Percentiles rank a stretch among this genome's conserved stretches.
phyloP scores from a whole-genome alignment of 345 rosid species.

The Eucalyptus regnans region DNA sequence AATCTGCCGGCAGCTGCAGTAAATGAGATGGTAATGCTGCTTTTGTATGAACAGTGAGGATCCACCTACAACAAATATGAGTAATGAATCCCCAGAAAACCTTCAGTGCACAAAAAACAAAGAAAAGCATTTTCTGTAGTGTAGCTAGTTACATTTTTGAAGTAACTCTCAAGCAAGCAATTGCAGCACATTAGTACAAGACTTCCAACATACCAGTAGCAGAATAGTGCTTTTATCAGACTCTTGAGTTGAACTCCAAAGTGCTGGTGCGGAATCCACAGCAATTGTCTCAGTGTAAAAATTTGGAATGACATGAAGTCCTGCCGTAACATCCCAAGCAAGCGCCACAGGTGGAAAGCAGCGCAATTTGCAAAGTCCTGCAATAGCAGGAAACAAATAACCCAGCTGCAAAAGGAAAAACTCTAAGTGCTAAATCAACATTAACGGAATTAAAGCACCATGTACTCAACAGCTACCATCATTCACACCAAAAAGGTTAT shows the following conservation, averaged over 20 bases:
- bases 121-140: background rate
- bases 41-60: slow-evolving; percentile 89
- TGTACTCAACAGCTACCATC: background rate
- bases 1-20: slow-evolving; percentile 71
- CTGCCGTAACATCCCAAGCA: slow-evolving; percentile 92
- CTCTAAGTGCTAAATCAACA: background rate
- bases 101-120: background rate
- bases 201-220: slow-evolving; percentile 42
- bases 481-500: background rate
- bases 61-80: slow-evolving; percentile 52
- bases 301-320: slow-evolving; percentile 71
- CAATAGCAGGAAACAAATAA: background rate
- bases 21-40: slow-evolving; percentile 49
- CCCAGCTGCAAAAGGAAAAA: background rate
- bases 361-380: slow-evolving; percentile 94
- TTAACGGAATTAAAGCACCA: background rate
- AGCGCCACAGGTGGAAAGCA: slow-evolving; percentile 98
- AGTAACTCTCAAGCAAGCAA: background rate
- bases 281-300: slow-evolving; percentile 48
- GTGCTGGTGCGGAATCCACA: slow-evolving; percentile 82
- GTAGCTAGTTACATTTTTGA: background rate
- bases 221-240: slow-evolving; percentile 69
- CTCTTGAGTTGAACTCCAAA: slow-evolving; percentile 50
- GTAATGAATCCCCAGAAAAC: background rate
- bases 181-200: background rate